Percentiles rank a stretch among this genome's conserved stretches.
Evolutionary conservation across 2,329 filamentous ascomycete species (phyloP).

Genomic region (Xylariomycetidae sp.): DNA sequence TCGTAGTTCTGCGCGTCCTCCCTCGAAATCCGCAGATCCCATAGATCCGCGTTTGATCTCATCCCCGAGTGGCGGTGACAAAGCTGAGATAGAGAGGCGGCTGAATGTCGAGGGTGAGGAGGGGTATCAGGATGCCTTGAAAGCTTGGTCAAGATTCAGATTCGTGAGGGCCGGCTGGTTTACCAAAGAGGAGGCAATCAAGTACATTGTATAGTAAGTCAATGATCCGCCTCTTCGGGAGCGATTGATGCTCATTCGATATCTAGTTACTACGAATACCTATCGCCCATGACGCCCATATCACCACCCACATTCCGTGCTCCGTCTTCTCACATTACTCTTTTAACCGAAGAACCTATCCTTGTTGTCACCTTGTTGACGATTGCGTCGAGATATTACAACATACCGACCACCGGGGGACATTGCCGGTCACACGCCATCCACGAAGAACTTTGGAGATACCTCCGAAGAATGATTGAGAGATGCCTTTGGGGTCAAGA

Average conservation of each 20-base stretch:
- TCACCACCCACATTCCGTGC: conserved; percentile 85
- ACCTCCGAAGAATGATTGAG: conserved; percentile 91
- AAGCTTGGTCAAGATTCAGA: conserved; percentile 85
- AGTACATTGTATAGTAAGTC: conserved; percentile 84
- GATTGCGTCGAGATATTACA: conserved; percentile 82
- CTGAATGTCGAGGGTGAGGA: conserved; percentile 42
- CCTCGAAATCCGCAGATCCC: conserved; percentile 24
- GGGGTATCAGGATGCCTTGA: conserved; percentile 66
- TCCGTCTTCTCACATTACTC: conserved; percentile 70
- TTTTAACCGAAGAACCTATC: conserved; percentile 89
- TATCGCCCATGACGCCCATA: conserved; percentile 90
- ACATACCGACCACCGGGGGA: conserved; percentile 73
- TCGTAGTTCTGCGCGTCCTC: conserved; percentile 15
- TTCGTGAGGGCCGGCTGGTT: conserved; percentile 98
- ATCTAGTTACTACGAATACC: conserved; percentile 88
- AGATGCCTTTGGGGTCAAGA: conserved; percentile 94
- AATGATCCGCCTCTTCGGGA: background rate
- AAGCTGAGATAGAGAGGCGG: conserved; percentile 38
- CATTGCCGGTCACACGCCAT: conserved; percentile 84
- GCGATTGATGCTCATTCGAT: no score
- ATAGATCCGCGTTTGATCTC: conserved; percentile 27
- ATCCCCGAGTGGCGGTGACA: conserved; percentile 17
- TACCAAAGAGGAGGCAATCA: conserved; percentile 85
- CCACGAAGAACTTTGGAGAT: conserved; percentile 92
- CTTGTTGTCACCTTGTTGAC: conserved; percentile 87